Conservation (phyloP, 768 basidiomycete genomes). For the Peribolospora kevripleyi region DNA sequence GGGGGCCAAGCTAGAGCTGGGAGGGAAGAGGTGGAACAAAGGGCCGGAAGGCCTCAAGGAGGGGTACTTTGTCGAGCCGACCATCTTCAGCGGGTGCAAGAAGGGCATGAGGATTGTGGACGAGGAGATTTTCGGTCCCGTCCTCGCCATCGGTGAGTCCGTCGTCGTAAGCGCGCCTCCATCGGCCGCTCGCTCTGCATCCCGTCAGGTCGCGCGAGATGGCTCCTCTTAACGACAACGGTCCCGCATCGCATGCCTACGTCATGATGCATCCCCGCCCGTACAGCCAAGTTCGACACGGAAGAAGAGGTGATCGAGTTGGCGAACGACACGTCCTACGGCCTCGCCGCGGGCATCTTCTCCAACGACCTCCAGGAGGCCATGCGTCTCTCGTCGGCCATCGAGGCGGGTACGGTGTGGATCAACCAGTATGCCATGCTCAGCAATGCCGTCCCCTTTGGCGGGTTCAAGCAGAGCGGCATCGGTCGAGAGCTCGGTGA, state of each 20-base stretch:
- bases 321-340: slow-evolving; percentile 74
- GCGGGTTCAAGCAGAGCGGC: slow-evolving; percentile 81
- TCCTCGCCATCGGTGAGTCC: slow-evolving; percentile 34
- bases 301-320: slow-evolving; percentile 64
- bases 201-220: too few species aligned
- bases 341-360: slow-evolving; percentile 75
- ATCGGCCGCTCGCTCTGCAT: too few species aligned
- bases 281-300: slow-evolving; percentile 38
- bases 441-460: slow-evolving; percentile 76
- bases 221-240: too few species aligned
- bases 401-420: slow-evolving; percentile 90
- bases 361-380: slow-evolving; percentile 69
- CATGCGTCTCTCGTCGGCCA: slow-evolving; percentile 58
- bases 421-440: slow-evolving; percentile 70
- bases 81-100: slow-evolving; percentile 61
- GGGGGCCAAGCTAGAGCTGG: slow-evolving; percentile 53
- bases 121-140: slow-evolving; percentile 74
- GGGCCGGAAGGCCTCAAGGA: slow-evolving; percentile 24
- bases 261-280: slow-evolving; percentile 10
- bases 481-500: slow-evolving; percentile 62
- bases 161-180: too few species aligned
- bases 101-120: slow-evolving; percentile 61
- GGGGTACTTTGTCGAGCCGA: slow-evolving; percentile 76
- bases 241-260: too few species aligned
- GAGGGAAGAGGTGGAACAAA: slow-evolving; percentile 42